These are phyloP conservation scores for Metschnikowia lochheadii DNA, from an alignment of 805 yeast species.

Conservation along the genomic window DNA sequence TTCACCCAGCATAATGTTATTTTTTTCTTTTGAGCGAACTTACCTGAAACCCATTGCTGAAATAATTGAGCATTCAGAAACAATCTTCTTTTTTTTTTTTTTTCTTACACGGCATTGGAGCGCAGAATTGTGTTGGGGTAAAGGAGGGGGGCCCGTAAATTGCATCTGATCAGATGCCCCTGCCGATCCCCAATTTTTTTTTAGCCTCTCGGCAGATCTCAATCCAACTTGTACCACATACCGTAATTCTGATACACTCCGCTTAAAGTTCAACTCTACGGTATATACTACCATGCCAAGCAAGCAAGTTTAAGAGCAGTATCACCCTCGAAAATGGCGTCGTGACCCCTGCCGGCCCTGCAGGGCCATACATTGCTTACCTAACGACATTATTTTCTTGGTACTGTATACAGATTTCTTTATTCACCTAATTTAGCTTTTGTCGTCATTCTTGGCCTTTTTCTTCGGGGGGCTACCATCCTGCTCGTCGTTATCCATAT, in stretches of 20 bases:
- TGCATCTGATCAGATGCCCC: background rate
- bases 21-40: too few relatives aligned
- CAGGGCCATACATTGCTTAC: background rate
- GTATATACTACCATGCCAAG: background rate
- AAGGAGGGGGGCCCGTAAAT: background rate
- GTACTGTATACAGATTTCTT: background rate
- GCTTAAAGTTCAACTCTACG: background rate
- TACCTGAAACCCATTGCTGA: too few relatives aligned
- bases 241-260: background rate
- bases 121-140: background rate
- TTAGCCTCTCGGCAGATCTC: background rate
- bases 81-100: too few relatives aligned
- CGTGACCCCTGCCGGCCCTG: background rate
- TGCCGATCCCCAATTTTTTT: background rate
- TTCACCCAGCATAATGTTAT: background rate
- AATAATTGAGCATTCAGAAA: too few relatives aligned
- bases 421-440: background rate
- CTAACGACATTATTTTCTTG: background rate
- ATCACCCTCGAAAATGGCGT: background rate
- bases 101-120: too few relatives aligned
- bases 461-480: slow-evolving; percentile 33
- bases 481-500: slow-evolving; percentile 16
- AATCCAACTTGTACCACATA: background rate
- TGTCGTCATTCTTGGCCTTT: slow-evolving; percentile 21
- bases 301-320: background rate